Base-by-base conservation (phyloP, 2,329 filamentous ascomycete genomes). In the Ceratocystis smalleyi region DNA sequence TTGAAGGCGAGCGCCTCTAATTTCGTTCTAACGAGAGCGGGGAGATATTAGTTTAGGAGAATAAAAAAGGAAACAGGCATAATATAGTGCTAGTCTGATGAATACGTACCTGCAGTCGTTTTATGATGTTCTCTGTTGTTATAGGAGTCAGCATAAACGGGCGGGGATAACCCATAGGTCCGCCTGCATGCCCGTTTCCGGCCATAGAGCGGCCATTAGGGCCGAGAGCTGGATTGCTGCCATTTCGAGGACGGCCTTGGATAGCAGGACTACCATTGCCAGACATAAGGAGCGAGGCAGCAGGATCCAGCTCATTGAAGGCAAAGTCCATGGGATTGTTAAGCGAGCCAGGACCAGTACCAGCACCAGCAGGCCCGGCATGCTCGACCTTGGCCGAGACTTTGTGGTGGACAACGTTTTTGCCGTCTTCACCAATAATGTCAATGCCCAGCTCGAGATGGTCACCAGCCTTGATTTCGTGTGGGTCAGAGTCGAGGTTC, bases 381-480 rank as follows among this genome's bases (percentile, higher is more conserved):
- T 96, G 90, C 73, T 99, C 94, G 64, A 99, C 91, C 73, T 95
- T 95, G 64, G 94, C 91, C 22, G 92, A 91, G 59, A 99, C 94
- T 73, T 99, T 99, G 77, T 97, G 94, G 72, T 99, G 94, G 15
- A 99, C 91, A 32, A 99, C 91, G 0, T 91, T 96, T 76, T 96
- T 97, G 73, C 97, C 92, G 73, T 99, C 94, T 74, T 99, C 94
- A 74, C 90, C 96, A 62, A 99, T 92, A 71, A 99, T 99, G 72
- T 99, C 94, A 70, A 99, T 99, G 64, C 94, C 94, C 43, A 99
- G 81, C 72, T 99, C 94, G 63, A 99, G 78, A 68, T 94, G 89
- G 72, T 99, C 94, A 69, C 90, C 86, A 66, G 92, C 91, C 71
- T 91, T 87, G 43, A 99, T 78, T 72, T 97, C 92, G 72, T 96